Evolutionary conservation across 2,329 filamentous ascomycete species (phyloP).

Genomic region (Chrysoporthe puriensis): DNA sequence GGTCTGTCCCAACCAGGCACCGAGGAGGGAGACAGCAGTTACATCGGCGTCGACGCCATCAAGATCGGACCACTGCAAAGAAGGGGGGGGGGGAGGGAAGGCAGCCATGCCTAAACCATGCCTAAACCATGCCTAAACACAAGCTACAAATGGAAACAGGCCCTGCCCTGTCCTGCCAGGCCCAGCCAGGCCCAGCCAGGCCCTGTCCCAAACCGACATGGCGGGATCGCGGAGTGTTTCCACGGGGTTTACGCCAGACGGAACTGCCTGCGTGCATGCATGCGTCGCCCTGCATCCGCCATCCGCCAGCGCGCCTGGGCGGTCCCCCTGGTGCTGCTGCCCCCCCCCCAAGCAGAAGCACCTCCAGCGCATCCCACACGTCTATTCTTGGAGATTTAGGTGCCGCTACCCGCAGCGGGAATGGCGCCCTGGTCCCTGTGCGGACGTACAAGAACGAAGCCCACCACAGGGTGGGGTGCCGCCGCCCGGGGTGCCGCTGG

Average conservation of each 20-base stretch:
- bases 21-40: not conserved
- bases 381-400: slow-evolving; percentile 16
- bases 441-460: not conserved
- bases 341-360: not conserved
- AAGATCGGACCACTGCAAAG: slow-evolving; percentile 3
- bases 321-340: not conserved
- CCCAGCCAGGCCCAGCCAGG: not conserved
- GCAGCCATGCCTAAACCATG: not conserved
- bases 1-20: not conserved
- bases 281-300: too few species aligned
- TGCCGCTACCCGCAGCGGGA: slow-evolving; percentile 14
- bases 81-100: not conserved
- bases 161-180: not conserved
- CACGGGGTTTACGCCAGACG: not conserved
- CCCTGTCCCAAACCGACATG: not conserved
- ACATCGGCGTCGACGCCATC: not conserved
- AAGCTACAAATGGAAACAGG: not conserved
- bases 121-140: not conserved
- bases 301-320: too few species aligned
- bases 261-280: not conserved
- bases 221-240: slow-evolving; percentile 4
- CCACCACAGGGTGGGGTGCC: not conserved
- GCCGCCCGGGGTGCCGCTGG: not conserved
- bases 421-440: slow-evolving; percentile 13
- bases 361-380: slow-evolving; percentile 11